Evolutionary conservation across 2,329 filamentous ascomycete genomes (phyloP).

Genomic region (Colletotrichum eremochloae): DNA sequence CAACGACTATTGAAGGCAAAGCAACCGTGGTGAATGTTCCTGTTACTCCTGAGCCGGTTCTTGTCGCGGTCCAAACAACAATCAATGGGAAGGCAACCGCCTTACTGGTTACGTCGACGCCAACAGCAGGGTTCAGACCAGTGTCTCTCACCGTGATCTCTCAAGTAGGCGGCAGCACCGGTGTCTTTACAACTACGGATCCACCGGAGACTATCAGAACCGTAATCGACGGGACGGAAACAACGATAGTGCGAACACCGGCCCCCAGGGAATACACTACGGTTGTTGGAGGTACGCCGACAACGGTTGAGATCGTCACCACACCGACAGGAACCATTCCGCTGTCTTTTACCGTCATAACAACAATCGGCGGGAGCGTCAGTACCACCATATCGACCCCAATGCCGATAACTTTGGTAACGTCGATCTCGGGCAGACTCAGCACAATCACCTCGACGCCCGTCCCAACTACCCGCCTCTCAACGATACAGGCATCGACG

Average conservation of each 20-base stretch:
- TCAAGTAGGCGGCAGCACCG: conserved; percentile 46
- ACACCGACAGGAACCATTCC: conserved; percentile 46
- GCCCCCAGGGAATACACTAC: conserved; percentile 46
- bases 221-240: conserved; percentile 45
- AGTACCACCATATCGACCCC: conserved; percentile 34
- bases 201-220: conserved; percentile 45
- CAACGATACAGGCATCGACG: conserved; percentile 45
- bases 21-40: conserved; percentile 20
- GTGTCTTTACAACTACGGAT: conserved; percentile 45
- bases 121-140: conserved; percentile 44
- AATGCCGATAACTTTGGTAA: conserved; percentile 44
- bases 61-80: conserved; percentile 31
- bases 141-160: conserved; percentile 46
- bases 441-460: conserved; percentile 50
- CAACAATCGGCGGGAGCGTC: conserved; percentile 46
- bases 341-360: conserved; percentile 45
- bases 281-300: conserved; percentile 46
- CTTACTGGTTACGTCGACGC: conserved; percentile 42
- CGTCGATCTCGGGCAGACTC: conserved; percentile 47
- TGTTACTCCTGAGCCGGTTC: conserved; percentile 4
- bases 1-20: conserved; percentile 16
- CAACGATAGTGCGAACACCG: conserved; percentile 46
- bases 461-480: conserved; percentile 44
- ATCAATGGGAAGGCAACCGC: conserved; percentile 41
- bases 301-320: conserved; percentile 46